These are phyloP conservation scores for Detonula confervacea DNA, from an alignment of 352 stramenopile genomes.

Conservation along the genomic window DNA sequence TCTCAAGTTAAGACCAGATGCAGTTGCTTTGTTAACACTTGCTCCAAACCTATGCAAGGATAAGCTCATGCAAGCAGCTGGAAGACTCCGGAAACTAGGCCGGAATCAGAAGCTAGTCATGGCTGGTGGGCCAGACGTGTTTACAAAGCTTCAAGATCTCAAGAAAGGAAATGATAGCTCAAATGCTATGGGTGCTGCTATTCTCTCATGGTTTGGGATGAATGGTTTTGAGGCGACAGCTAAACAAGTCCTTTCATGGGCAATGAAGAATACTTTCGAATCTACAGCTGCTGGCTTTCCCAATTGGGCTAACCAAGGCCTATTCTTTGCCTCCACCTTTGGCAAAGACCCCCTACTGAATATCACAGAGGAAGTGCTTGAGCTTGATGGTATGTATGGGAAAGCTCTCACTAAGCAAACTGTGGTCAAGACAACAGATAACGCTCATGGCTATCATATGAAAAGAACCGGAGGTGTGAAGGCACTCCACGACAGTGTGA, in stretches of 20 bases:
- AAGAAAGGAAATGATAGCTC: conserved; percentile 27
- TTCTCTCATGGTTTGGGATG: neutral
- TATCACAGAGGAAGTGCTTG: conserved; percentile 53
- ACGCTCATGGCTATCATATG: conserved; percentile 38
- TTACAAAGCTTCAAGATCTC: conserved; percentile 67
- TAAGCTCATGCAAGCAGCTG: conserved; percentile 92
- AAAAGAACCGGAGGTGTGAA: conserved; percentile 36
- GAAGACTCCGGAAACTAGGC: conserved; percentile 88
- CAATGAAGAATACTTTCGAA: conserved; percentile 88
- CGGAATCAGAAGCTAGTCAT: conserved; percentile 85
- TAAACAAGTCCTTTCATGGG: conserved; percentile 87
- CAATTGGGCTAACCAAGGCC: conserved; percentile 86
- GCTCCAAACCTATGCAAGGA: conserved; percentile 90
- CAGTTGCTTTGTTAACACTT: conserved; percentile 87
- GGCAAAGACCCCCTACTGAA: conserved; percentile 39
- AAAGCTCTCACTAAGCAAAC: conserved; percentile 35
- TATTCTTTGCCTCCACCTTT: conserved; percentile 78
- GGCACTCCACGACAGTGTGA: conserved; percentile 16
- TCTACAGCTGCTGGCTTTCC: conserved; percentile 82
- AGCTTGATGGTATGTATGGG: conserved; percentile 64
- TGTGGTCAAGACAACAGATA: conserved; percentile 15
- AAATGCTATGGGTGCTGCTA: neutral
- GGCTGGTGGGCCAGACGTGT: conserved; percentile 85
- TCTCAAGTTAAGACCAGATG: conserved; percentile 87
- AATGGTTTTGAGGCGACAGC: conserved; percentile 31